phyloP scores from a whole-genome alignment of 2,329 filamentous ascomycete genomes.

The Hypoxylon sp. region DNA sequence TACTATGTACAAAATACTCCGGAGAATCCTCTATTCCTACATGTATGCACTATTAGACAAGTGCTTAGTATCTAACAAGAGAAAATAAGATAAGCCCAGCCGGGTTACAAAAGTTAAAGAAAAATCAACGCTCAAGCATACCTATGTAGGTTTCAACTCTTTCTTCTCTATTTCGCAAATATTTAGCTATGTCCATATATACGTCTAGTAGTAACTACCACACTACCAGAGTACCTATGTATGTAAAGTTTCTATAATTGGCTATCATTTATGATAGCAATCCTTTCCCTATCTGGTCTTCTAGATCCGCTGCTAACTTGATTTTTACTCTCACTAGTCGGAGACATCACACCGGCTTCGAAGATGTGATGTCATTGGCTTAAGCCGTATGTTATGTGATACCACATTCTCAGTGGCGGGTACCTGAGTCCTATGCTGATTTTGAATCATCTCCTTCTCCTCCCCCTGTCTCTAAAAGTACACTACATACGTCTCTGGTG shows the following conservation, averaged over 20 bases:
- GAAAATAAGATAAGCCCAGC: background rate
- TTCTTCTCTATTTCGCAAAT: background rate
- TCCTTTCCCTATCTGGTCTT: constrained; percentile 10
- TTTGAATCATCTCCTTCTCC: background rate
- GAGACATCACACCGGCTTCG: constrained; percentile 1
- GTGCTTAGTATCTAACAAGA: background rate
- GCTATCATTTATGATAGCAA: constrained; percentile 4
- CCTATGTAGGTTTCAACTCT: background rate
- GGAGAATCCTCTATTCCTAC: background rate
- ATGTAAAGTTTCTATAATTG: constrained; percentile 10
- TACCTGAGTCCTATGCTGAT: background rate
- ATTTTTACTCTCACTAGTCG: background rate
- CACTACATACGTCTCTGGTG: background rate
- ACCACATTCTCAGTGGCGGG: background rate
- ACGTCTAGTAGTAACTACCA: background rate
- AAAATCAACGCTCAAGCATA: background rate
- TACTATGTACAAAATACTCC: background rate
- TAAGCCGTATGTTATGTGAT: constrained; percentile 7
- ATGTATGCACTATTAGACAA: background rate
- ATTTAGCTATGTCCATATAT: background rate
- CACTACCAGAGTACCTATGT: background rate
- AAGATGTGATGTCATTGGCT: constrained; percentile 9
- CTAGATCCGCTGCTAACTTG: constrained; percentile 9
- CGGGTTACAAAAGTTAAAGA: background rate
- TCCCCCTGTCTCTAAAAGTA: background rate